Base-by-base conservation (phyloP, 1,139 yeast species). In the Candida pseudoviswanathii region DNA sequence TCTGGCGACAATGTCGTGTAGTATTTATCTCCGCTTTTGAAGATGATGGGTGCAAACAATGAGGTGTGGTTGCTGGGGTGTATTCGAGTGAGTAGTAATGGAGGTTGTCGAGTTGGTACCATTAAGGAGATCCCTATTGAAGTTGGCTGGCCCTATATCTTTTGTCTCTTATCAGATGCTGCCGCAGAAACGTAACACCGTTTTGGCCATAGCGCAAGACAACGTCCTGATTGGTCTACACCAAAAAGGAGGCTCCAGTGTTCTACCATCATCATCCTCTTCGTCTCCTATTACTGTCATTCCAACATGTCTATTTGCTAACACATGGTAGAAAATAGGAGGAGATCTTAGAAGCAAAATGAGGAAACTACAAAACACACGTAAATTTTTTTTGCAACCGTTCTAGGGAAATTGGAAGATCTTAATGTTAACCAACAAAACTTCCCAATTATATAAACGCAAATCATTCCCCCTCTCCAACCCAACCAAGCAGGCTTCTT, bases 341-440 rank as follows among this genome's bases (percentile, higher is more conserved):
- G 9, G 21, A 31, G 34, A 36, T 36, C 40, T 41, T 21, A 10
- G 7, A 10, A 16, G 5, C 30, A 41, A 10, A 41, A 31, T 30
- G 10, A 40, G 43, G 43, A 40, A 40, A 40, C 24, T 39, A 16
- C 16, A 38, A 9, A 6, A 38, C 8, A 25, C 16, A 25, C 10
- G 22, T 25, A 24, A n/a, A 10, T 16, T 41, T 31, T 31, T 41
- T 41, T 41, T 41, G 44, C 44, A 41, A 10, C 44, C 44, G 25
- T 41, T 31, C 22, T 41, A 41, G 44, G 44, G 44, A 41, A 41
- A 41, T 41, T 41, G 22, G 30, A 41, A 41, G 43, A 41, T 31
- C 43, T n/a, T 31, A 30, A 7, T 27, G 9, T 11, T 27, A 11
- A 30, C 11, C 32, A 11, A 27, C 4, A 27, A 11, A 11, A 16